Evolutionary conservation across 495 filamentous ascomycete genomes (phyloP).

Genomic region (Penicillium dipodomyicola): DNA sequence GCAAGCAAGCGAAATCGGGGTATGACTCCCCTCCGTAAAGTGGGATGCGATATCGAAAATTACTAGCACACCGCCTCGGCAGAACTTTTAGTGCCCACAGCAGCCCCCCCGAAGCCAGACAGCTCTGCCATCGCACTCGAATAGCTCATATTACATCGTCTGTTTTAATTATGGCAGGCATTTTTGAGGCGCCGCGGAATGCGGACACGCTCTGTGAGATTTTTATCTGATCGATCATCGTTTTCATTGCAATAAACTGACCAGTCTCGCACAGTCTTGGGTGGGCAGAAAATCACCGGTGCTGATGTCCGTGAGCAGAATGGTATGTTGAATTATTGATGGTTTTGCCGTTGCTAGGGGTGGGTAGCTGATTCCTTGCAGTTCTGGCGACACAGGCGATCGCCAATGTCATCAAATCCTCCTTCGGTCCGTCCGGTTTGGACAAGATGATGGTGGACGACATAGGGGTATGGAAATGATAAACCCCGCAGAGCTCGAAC

Average conservation of each 20-base stretch:
- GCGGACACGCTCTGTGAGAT: conserved; percentile 75
- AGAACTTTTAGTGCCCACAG: conserved; percentile 48
- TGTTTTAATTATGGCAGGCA: conserved; percentile 65
- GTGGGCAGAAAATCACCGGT: conserved; percentile 91
- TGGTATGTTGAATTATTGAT: conserved; percentile 51
- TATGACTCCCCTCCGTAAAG: conserved; percentile 37
- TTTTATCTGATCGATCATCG: neutral
- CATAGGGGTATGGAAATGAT: conserved; percentile 69
- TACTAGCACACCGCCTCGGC: conserved; percentile 44
- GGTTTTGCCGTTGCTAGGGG: neutral
- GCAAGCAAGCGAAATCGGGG: conserved; percentile 16
- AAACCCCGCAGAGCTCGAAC: conserved; percentile 31
- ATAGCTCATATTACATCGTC: conserved; percentile 23
- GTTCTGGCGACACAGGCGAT: conserved; percentile 95
- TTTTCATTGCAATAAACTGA: conserved; percentile 22
- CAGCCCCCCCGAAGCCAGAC: conserved; percentile 29
- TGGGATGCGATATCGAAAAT: conserved; percentile 41
- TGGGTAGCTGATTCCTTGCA: conserved; percentile 33
- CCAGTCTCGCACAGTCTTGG: conserved; percentile 63
- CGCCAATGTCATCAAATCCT: conserved; percentile 97
- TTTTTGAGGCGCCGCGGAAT: conserved; percentile 87
- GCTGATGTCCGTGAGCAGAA: conserved; percentile 95
- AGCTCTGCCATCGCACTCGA: conserved; percentile 37
- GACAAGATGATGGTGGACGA: conserved; percentile 99
- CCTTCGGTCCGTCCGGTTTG: conserved; percentile 92